Conservation (phyloP, 306 rosid genomes). For the Citrullus mucosospermus region DNA sequence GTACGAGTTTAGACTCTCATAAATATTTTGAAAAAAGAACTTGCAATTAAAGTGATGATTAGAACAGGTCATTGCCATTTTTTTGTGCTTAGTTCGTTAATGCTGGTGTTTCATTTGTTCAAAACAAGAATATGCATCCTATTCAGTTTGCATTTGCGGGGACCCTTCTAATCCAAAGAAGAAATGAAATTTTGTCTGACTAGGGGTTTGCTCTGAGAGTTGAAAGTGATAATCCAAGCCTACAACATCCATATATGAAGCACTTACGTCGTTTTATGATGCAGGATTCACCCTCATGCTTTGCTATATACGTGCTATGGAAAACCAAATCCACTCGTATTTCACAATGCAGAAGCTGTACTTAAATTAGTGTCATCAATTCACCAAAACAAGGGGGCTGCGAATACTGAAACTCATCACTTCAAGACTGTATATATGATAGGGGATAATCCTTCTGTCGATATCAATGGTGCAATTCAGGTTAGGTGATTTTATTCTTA, state of each 20-base stretch:
- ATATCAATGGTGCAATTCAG: constrained; percentile 71
- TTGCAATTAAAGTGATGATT: not conserved
- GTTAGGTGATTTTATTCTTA: constrained; percentile 46
- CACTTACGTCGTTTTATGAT: constrained; percentile 7
- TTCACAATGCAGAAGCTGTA: constrained; percentile 65
- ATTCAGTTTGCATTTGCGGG: not conserved
- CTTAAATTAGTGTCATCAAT: constrained; percentile 26
- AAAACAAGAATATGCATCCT: not conserved
- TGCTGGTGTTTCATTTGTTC: not conserved
- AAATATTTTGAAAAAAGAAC: not conserved
- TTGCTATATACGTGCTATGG: constrained; percentile 62
- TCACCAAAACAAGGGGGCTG: constrained; percentile 9
- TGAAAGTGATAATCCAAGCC: not conserved
- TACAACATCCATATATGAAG: not conserved
- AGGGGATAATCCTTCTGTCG: constrained; percentile 91
- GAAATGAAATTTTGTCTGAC: not conserved
- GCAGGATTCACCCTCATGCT: constrained; percentile 51
- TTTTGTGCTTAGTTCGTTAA: not conserved
- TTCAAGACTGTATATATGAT: constrained; percentile 74
- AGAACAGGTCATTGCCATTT: not conserved
- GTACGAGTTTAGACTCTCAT: not conserved
- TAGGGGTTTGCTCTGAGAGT: not conserved
- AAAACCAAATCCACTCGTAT: constrained; percentile 75
- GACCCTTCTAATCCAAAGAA: not conserved
- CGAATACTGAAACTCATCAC: constrained; percentile 17